Base-by-base conservation (phyloP, 2,329 filamentous ascomycete species). In the Xylogone sp. region DNA sequence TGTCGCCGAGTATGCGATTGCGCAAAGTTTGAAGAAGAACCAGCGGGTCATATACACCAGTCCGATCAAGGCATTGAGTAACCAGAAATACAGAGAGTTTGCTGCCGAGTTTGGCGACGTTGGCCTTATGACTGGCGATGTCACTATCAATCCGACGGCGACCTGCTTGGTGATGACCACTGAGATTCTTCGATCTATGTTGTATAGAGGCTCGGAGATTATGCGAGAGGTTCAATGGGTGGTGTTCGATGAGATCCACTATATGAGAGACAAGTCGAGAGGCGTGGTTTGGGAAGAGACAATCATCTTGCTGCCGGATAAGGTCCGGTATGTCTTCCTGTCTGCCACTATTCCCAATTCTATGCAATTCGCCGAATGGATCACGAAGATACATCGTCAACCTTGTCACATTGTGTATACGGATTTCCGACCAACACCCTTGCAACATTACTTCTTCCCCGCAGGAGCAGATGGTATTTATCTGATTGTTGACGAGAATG, bases 171-270 rank as follows among this genome's bases (percentile, higher is more conserved):
- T 99, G 64, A 99, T 99, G 94, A 99, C 94, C 1, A 99, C 94
- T 0, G 94, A 99, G 75, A 99, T 99, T 90, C 72, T 99, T 67
- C 87, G 94, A 46, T 97, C 93, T 18, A 99, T 99, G 94, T 69
- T 99, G 72, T 99, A 99, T 71, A 83, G 94, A 60, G 94, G 94
- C 54, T 97, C 94, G 0, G 94, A 99, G 74, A 97, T 99, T 59
- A 99, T 99, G 93, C 90, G 94, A 60, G 94, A 99, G 74, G 95
- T 99, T 1, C 92, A 88, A 13, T 99, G 94, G 94, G 95, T 99
- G 1, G 78, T 99, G 2, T 99, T 99, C 62, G 94, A 99, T 71
- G 94, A 99, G 71, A 96, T 99, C 56, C 94, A 99, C 71, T 99
- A 99, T 72, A 87, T 99, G 84, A 85, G 94, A 65, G 94, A 99